Percentiles rank a stretch among this genome's conserved stretches.
Conservation (phyloP, 495 filamentous ascomycete genomes). For the Neurospora pannonica region DNA sequence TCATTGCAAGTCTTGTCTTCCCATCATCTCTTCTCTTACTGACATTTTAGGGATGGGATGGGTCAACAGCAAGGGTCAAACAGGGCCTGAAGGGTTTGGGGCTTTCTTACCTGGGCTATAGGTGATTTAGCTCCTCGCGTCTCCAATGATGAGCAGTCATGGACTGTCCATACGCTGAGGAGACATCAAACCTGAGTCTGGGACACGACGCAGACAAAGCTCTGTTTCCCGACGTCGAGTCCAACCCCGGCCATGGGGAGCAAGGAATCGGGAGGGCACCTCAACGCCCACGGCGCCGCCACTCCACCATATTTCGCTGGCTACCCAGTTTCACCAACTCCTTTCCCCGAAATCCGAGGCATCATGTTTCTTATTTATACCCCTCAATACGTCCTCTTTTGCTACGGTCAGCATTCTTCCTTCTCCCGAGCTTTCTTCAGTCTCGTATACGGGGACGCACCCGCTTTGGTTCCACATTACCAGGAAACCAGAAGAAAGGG, state of each 20-base stretch:
- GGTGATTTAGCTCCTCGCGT: not conserved
- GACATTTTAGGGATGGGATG: not conserved
- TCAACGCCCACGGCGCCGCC: not conserved
- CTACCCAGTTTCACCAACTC: not conserved
- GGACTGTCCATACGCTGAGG: not conserved
- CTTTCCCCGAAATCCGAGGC: not conserved
- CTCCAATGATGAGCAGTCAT: not conserved
- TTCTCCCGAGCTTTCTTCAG: constrained; percentile 32
- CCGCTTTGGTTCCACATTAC: not conserved
- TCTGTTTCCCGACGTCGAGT: not conserved
- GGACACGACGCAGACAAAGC: not conserved
- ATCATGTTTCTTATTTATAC: not conserved
- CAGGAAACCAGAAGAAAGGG: not conserved
- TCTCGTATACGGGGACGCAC: constrained; percentile 2
- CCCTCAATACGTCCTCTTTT: constrained; percentile 3
- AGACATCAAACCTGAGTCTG: not conserved
- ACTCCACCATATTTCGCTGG: not conserved
- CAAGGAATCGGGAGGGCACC: not conserved
- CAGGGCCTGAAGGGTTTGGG: not conserved
- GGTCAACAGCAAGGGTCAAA: not conserved
- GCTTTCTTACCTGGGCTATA: not conserved
- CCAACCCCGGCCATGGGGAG: not conserved
- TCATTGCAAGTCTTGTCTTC: not conserved
- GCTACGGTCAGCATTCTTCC: constrained; percentile 20
- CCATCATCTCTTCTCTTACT: not conserved